A percentile compares a stretch with the other conserved stretches of the same genome.
These are phyloP conservation scores for Dendrostoma leiphaemia DNA, from an alignment of 2,329 filamentous ascomycete species.

Conservation along the genomic window DNA sequence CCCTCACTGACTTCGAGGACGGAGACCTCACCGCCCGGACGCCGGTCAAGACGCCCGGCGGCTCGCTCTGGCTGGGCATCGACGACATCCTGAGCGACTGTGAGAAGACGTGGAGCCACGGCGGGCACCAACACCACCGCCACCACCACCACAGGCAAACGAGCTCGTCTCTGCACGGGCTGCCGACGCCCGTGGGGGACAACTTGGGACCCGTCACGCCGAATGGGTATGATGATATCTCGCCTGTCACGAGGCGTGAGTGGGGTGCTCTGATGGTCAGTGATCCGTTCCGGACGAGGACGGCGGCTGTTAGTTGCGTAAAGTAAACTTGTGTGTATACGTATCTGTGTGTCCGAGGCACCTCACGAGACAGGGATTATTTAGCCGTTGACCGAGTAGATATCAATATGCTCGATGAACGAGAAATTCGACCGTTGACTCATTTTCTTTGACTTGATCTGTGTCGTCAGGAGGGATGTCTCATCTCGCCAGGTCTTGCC, in stretches of 20 bases:
- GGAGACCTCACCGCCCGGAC: constrained; percentile 38
- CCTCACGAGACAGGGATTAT: too few relatives aligned
- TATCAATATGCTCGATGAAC: too few relatives aligned
- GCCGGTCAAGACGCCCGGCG: constrained; percentile 26
- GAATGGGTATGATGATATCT: constrained; percentile 60
- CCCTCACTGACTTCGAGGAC: constrained; percentile 29
- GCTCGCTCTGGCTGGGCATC: constrained; percentile 30
- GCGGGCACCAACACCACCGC: neutral
- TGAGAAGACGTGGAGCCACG: constrained; percentile 7
- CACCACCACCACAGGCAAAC: constrained; percentile 13
- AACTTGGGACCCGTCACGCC: constrained; percentile 52
- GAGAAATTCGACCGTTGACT: too few relatives aligned
- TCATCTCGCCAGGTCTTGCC: too few relatives aligned
- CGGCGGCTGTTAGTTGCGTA: constrained; percentile 39
- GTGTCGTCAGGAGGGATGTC: too few relatives aligned
- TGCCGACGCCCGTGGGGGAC: constrained; percentile 19
- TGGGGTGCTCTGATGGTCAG: constrained; percentile 61
- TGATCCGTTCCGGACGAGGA: constrained; percentile 42
- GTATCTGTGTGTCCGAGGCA: neutral
- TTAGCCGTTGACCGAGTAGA: too few relatives aligned
- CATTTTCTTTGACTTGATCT: too few relatives aligned
- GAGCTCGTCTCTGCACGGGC: constrained; percentile 5
- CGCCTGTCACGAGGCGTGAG: constrained; percentile 59
- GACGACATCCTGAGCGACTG: constrained; percentile 39
- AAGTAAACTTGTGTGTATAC: too few relatives aligned